A percentile compares a stretch with the other conserved stretches of the same genome.
phyloP scores from a whole-genome alignment of 176 grass and related monocot species.

The barley (Hordeum vulgare) region MorexV3_pseudomolecules_assembly NC_058524.1:413904740-413905239 shows the following conservation, averaged over 20 bases:
- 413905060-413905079: neutral
- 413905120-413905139: neutral
- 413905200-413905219: neutral
- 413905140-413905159: neutral
- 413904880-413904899: neutral
- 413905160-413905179: neutral
- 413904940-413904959: neutral
- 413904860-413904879: neutral
- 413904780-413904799: neutral
- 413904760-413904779: neutral
- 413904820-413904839: neutral
- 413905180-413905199: neutral
- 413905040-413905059: neutral
- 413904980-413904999: constrained; percentile 2
- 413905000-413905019: neutral
- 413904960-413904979: neutral
- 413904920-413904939: neutral
- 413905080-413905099: neutral
- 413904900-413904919: neutral
- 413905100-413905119: neutral
- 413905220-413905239: neutral
- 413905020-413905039: neutral
- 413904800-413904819: neutral
- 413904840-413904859: neutral
- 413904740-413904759: neutral